phyloP scores from a whole-genome alignment of 805 yeast genomes.

The Metschnikowia chrysomelidarum region DNA sequence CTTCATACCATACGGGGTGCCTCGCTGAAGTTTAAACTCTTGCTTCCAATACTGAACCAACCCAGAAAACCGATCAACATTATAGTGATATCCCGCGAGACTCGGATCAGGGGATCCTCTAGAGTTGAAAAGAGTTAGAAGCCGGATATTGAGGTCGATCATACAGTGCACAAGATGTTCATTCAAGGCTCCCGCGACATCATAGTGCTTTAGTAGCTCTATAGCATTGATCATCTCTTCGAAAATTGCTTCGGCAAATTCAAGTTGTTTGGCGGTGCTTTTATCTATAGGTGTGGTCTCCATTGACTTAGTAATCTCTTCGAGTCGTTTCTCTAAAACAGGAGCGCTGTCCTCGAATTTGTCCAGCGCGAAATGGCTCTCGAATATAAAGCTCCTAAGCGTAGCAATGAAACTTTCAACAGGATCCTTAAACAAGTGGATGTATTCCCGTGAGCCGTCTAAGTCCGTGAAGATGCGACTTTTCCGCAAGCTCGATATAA shows the following conservation, averaged over 20 bases:
- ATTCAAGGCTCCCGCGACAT: not conserved
- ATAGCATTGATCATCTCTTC: not conserved
- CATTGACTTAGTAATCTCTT: not conserved
- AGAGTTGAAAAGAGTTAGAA: not conserved
- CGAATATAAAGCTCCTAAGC: not conserved
- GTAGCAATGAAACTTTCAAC: not conserved
- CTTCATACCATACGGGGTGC: no score
- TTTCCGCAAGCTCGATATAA: no score
- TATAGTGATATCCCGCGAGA: not conserved
- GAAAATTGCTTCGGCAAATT: not conserved
- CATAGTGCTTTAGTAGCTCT: constrained; percentile 1
- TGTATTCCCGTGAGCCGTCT: no score
- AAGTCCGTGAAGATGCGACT: no score
- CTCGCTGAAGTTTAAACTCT: no score
- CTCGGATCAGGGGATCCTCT: not conserved
- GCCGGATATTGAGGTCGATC: constrained; percentile 1
- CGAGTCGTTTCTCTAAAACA: not conserved
- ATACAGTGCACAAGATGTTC: constrained; percentile 1
- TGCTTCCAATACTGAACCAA: not conserved
- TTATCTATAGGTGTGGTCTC: no score
- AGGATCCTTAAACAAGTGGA: not conserved
- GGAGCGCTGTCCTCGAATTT: not conserved
- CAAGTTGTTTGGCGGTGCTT: not conserved
- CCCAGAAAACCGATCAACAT: not conserved
- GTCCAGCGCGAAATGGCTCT: not conserved